Percentiles rank a stretch among this genome's conserved stretches.
Evolutionary conservation across 148 eudicot genomes (phyloP).

Genomic region (Nyssa sinensis): DNA sequence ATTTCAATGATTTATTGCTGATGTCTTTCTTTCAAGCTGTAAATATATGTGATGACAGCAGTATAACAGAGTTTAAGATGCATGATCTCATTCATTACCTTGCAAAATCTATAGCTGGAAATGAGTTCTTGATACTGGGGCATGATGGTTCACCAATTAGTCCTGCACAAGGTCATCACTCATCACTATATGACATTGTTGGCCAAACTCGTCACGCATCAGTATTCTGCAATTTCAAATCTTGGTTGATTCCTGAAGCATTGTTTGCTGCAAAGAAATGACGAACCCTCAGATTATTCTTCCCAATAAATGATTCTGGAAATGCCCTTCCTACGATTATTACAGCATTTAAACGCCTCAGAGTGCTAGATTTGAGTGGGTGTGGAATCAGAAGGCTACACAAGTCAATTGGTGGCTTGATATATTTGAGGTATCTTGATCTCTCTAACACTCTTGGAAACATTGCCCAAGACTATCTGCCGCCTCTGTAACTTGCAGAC

Average conservation of each 20-base stretch:
- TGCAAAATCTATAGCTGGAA: conserved; percentile 18
- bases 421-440: conserved; percentile 20
- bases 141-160: neutral
- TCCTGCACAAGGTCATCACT: too few relatives aligned
- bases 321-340: too few relatives aligned
- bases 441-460: conserved; percentile 10
- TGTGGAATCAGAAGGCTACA: conserved; percentile 11
- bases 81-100: conserved; percentile 21
- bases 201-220: neutral
- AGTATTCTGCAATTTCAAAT: neutral
- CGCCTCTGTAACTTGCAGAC: conserved; percentile 19
- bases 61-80: neutral
- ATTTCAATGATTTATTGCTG: conserved; percentile 19
- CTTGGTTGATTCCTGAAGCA: conserved; percentile 9
- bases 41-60: neutral
- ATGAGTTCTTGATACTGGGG: conserved; percentile 1
- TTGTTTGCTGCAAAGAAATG: conserved; percentile 5
- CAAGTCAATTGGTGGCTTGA: conserved; percentile 17
- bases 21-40: conserved; percentile 23
- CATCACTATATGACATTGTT: too few relatives aligned
- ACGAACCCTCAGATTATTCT: conserved; percentile 1
- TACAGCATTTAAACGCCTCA: conserved; percentile 3
- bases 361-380: conserved; percentile 15
- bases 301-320: too few relatives aligned
- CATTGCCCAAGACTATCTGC: conserved; percentile 14